Base-by-base conservation (phyloP, 2,329 filamentous ascomycete species). In the Aureobasidium sp. region DNA sequence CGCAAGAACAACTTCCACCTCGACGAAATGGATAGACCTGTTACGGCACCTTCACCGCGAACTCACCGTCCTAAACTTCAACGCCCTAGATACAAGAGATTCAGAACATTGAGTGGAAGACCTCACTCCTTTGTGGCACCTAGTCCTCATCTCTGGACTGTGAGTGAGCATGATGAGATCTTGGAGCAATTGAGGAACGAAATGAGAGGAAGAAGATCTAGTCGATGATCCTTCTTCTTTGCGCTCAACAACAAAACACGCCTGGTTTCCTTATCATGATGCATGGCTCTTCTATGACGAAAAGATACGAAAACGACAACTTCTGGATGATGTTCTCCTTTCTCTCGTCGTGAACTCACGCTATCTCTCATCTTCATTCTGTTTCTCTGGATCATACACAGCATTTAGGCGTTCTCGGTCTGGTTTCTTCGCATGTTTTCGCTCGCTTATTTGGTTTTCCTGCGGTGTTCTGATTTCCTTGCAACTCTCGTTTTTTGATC, bases 61-160 rank as follows among this genome's bases (percentile, higher is more conserved):
- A 50, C 57, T 7, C 41, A 44, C n/a, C 44, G 57, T n/a, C 57
- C 57, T 1, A 59, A 59, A 29, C 55, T 48, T 16, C 53, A 59
- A 60, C 42, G 61, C 30, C 61, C 62, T 45, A 68, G 72, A n/a
- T 53, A 36, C 34, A 63, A 51, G 21, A 68, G 69, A 36, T 71
- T 69, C 41, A 68, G 74, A 16, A 75, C 73, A 10, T 68, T 74
- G 8, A 74, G 71, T 30, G 74, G 74, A 16, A 71, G 74, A 54
- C 70, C 72, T 25, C 74, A 76, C 63, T 75, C 74, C 51, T 77
- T 74, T 72, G 67, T 73, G 25, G 75, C 75, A 59, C 75, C 75
- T 14, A 74, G 73, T 61, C 71, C 71, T 1, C 74, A 75, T 54
- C 68, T 77, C 0, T 77, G 75, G 66, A 76, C 74, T 25, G 73